These are phyloP conservation scores for Boletellus sp. DNA, from an alignment of 1,284 basidiomycete species.

Conservation along the genomic window DNA sequence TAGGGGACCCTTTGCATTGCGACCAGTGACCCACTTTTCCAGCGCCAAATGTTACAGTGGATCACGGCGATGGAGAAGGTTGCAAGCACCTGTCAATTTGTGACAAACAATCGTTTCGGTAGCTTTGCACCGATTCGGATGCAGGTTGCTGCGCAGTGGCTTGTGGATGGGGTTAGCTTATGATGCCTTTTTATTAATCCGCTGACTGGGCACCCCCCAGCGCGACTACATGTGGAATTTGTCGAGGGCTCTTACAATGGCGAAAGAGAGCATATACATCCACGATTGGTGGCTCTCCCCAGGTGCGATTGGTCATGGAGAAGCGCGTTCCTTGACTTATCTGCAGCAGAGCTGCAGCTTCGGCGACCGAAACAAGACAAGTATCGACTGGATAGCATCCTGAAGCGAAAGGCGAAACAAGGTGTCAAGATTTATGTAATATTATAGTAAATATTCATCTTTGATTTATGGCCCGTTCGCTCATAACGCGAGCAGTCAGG, in stretches of 20 bases:
- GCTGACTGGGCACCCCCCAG: conserved; percentile 35
- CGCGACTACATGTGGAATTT: conserved; percentile 98
- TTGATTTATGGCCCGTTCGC: neutral
- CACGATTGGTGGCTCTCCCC: conserved; percentile 96
- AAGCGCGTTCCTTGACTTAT: conserved; percentile 1
- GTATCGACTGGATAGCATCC: conserved; percentile 85
- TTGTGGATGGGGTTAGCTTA: conserved; percentile 87
- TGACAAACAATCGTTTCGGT: conserved; percentile 81
- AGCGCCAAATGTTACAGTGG: conserved; percentile 98
- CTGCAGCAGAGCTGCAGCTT: conserved; percentile 69
- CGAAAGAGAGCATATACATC: conserved; percentile 87
- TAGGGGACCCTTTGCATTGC: neutral
- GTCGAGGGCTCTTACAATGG: conserved; percentile 89
- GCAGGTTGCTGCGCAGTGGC: conserved; percentile 95
- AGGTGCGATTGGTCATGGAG: conserved; percentile 39
- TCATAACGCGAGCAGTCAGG: conserved; percentile 56
- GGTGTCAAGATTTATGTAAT: conserved; percentile 97
- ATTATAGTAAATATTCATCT: conserved; percentile 63
- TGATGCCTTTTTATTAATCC: neutral
- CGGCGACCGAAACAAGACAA: conserved; percentile 81
- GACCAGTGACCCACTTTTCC: conserved; percentile 1
- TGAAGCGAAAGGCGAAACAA: conserved; percentile 92
- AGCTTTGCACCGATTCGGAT: conserved; percentile 93
- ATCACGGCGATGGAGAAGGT: conserved; percentile 89
- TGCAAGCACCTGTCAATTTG: conserved; percentile 76